Evolutionary conservation across 176 grass and related monocot species (phyloP).

Genomic region (Phoenix dactylifera): DNA sequence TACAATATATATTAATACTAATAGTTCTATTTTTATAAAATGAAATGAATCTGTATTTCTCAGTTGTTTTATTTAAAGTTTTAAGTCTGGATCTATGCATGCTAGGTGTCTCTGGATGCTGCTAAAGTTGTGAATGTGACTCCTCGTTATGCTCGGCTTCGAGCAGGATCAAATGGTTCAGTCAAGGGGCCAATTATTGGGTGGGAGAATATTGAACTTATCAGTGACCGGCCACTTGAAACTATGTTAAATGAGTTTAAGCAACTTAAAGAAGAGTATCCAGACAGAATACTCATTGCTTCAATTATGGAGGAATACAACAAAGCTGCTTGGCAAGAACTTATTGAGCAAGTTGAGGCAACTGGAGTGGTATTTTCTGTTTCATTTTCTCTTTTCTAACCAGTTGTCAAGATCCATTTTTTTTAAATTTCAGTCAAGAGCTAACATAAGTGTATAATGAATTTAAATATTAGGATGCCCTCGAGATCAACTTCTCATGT

Average conservation of each 20-base stretch:
- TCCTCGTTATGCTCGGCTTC: conserved; percentile 77
- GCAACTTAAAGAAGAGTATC: conserved; percentile 82
- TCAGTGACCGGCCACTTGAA: conserved; percentile 86
- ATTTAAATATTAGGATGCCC: conserved; percentile 49
- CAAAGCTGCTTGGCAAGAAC: conserved; percentile 94
- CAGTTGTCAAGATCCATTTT: too few species aligned
- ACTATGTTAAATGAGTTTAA: conserved; percentile 93
- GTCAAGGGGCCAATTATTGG: conserved; percentile 79
- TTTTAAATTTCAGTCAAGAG: too few species aligned
- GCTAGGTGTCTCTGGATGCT: conserved; percentile 82
- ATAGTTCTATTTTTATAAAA: too few species aligned
- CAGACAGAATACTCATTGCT: conserved; percentile 89
- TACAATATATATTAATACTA: too few species aligned
- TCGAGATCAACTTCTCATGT: conserved; percentile 99
- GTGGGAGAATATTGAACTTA: conserved; percentile 97
- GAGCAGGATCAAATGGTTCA: conserved; percentile 72
- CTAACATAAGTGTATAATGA: too few species aligned
- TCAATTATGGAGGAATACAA: conserved; percentile 99
- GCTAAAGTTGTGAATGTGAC: conserved; percentile 95
- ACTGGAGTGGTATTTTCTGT: conserved; percentile 38
- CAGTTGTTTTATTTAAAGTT: neutral
- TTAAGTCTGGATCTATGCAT: conserved; percentile 4
- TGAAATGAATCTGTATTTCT: too few species aligned
- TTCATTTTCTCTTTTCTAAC: too few species aligned
- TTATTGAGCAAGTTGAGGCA: conserved; percentile 88